Evolutionary conservation across 106 monocot species (phyloP).

Genomic region (Platanthera zijinensis): DNA sequence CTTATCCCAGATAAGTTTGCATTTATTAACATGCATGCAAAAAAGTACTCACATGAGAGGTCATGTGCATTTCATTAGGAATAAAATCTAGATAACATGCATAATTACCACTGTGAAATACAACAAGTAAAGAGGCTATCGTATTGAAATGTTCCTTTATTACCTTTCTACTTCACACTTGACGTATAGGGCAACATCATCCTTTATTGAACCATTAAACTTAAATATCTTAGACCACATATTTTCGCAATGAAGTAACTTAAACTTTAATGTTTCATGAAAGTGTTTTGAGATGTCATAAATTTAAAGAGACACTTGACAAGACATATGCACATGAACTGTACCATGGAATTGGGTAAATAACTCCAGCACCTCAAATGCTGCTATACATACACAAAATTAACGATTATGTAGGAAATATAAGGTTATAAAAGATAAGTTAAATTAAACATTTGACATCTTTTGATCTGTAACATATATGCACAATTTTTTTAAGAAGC

Average conservation of each 20-base stretch:
- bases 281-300: slow-evolving; percentile 19
- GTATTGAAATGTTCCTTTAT: not conserved
- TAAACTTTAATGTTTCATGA: slow-evolving; percentile 18
- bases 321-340: slow-evolving; percentile 20
- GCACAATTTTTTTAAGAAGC: too few relatives aligned
- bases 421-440: not conserved
- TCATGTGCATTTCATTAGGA: not conserved
- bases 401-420: not conserved
- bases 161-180: slow-evolving; percentile 9
- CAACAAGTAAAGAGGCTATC: not conserved
- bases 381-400: slow-evolving; percentile 9
- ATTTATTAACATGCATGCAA: too few relatives aligned
- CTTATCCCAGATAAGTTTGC: too few relatives aligned
- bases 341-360: slow-evolving; percentile 1
- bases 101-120: not conserved
- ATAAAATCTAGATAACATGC: not conserved
- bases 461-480: not conserved
- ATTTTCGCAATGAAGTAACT: slow-evolving; percentile 6
- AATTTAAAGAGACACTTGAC: slow-evolving; percentile 13
- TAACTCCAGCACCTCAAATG: slow-evolving; percentile 16
- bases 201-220: slow-evolving; percentile 9
- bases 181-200: slow-evolving; percentile 28
- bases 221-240: slow-evolving; percentile 23
- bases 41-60: too few relatives aligned
- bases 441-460: not conserved